Evolutionary conservation across 768 basidiomycete genomes (phyloP), one percentile per base, ranked within the genome.

Genomic region (Crucibulum laeve): DNA sequence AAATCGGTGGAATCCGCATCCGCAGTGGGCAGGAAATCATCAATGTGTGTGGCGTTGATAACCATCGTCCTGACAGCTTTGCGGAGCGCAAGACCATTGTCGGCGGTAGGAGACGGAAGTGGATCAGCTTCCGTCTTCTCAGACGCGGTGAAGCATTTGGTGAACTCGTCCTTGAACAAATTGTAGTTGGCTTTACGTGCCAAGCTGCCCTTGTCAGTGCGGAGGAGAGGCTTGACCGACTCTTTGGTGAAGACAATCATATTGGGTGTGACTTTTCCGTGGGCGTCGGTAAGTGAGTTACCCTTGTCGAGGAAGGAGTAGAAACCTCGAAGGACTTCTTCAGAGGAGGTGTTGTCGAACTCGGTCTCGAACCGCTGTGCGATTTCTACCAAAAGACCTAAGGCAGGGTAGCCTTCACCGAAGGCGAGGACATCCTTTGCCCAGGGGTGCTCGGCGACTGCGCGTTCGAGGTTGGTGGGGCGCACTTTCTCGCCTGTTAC

Each of bases 401-500:
- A 57, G 17, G 60, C 54, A 1, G 60, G 48, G 41, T 61, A 58
- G 0, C 60, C 61, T 5, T 65, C 59, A 15, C 70, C 70, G 35
- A 72, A 68, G 1, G 62, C 67, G 5, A 72, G 48, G 10, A 57
- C 64, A 22, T 57, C 63, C 46, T 62, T 68, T 33, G 71, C 61
- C 19, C 54, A 47, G 13, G 67, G 67, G 48, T 71, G 62, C 42
- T 63, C 65, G 3, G 60, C 47, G 3, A 70, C 51, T 6, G 54
- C 53, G 5, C 47, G 47, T 50, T 72, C 69, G 32, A 67, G 44
- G 28, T 23, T 54, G 3, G 61, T 52, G 15, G 69, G 67, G 1
- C 60, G 56, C 14, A 71, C 56, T 50, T 73, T 73, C 48, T 73
- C 71, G 7, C 71, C 71, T 1, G 64, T 72, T 5, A 64, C 61